Evolutionary conservation across 2,329 filamentous ascomycete species (phyloP), one percentile per base, ranked within the genome.

Genomic region (Alternaria rosae): DNA sequence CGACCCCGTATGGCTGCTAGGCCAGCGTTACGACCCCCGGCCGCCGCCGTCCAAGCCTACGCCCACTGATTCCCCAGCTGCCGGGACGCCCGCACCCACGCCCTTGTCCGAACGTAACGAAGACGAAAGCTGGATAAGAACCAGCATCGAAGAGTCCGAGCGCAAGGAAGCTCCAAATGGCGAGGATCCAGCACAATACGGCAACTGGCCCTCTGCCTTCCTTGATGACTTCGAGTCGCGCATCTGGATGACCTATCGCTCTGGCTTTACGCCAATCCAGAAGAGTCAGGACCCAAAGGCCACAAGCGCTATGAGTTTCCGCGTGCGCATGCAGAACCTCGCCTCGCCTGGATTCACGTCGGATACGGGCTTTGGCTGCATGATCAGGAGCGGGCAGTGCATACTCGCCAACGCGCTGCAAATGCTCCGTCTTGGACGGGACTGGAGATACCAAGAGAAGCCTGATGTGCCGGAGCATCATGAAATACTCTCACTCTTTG

Each of bases 311-410:
- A 88, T 98, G 82, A 96, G 92, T 4, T 87, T 98, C 60, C 85
- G 92, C 2, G 94, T 97, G 80, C 90, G 93, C 53, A 84, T 98
- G 69, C 91, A 93, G 73, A 94, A 85, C 56, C 91, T 98, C 6
- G 92, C 97, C 51, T 88, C 92, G 59, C 85, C 85, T 25, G 93
- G 92, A 5, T 99, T 98, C 80, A 91, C 92, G 11, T 94, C 93
- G 2, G 95, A 99, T 78, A 94, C 92, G 10, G 95, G 95, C 54
- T 99, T 96, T 93, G 95, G 95, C 0, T 99, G 95, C 76, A 99
- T 99, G 95, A 98, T 99, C 71, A 86, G 95, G 62, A 97, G 94
- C 6, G 95, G 95, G 4, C 95, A 99, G 82, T 94, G 92, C 73
- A 85, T 99, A 25, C 84, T 99, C 43, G 94, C 94, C 45, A 99